phyloP scores from a whole-genome alignment of 2,329 filamentous ascomycete species.

The Fusarium haematococcum region DNA sequence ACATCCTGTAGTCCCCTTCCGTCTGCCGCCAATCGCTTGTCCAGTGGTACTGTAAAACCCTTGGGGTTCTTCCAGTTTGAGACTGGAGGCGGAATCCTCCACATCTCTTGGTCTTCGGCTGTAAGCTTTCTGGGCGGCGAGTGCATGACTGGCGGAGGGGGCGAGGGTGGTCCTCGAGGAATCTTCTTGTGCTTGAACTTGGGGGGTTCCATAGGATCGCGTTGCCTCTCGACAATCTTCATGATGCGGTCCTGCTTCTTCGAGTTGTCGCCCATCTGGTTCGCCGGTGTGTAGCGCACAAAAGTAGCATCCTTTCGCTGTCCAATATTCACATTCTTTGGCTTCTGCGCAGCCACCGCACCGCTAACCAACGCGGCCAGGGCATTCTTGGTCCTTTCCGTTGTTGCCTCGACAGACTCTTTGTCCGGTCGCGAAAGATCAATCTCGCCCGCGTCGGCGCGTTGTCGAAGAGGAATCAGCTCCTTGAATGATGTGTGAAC shows the following conservation, averaged over 20 bases:
- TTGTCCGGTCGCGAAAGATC: conserved; percentile 85
- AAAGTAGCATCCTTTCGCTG: conserved; percentile 88
- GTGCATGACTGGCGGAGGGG: conserved; percentile 94
- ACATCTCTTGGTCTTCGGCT: conserved; percentile 95
- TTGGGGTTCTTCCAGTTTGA: conserved; percentile 99
- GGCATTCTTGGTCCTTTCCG: conserved; percentile 89
- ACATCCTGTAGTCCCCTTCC: conserved; percentile 92
- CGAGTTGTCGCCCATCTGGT: conserved; percentile 91
- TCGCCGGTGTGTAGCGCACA: conserved; percentile 94
- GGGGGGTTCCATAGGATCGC: conserved; percentile 95
- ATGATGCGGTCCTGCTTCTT: conserved; percentile 96
- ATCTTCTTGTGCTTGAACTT: conserved; percentile 99
- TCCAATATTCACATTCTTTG: conserved; percentile 91
- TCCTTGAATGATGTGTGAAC: conserved; percentile 98
- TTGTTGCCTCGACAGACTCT: conserved; percentile 85
- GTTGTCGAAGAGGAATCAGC: conserved; percentile 91
- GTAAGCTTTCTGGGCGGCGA: conserved; percentile 95
- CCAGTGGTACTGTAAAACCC: conserved; percentile 94
- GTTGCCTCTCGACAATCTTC: conserved; percentile 95
- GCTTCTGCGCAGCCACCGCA: conserved; percentile 91
- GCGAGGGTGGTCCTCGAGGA: conserved; percentile 89
- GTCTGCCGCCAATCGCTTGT: conserved; percentile 95
- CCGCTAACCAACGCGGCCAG: conserved; percentile 85
- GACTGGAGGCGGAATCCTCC: conserved; percentile 88
- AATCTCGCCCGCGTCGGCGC: conserved; percentile 92